Evolutionary conservation across 768 basidiomycete species (phyloP).

Genomic region (Kockovaella imperatae): DNA sequence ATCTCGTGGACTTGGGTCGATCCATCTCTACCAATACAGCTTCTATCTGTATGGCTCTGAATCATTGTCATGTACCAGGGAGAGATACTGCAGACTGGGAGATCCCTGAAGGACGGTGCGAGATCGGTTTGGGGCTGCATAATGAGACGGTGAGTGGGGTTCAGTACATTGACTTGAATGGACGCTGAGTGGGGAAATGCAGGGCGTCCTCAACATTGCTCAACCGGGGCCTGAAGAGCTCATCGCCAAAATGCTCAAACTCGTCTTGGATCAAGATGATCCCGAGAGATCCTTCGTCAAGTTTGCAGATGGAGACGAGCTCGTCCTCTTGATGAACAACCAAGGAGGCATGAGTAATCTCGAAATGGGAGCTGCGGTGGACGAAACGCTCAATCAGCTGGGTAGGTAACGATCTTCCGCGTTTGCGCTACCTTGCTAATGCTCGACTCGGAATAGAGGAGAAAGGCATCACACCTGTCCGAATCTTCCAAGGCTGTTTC

Average conservation of each 20-base stretch:
- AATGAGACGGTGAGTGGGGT: constrained; percentile 71
- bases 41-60: constrained; percentile 78
- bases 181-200: not conserved
- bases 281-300: constrained; percentile 55
- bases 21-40: constrained; percentile 61
- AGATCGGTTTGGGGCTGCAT: constrained; percentile 79
- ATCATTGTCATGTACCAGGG: constrained; percentile 79
- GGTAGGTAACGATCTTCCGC: constrained; percentile 41
- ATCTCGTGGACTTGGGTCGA: constrained; percentile 61
- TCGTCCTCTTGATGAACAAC: constrained; percentile 74
- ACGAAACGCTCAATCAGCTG: constrained; percentile 51
- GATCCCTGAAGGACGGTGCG: constrained; percentile 56
- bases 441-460: constrained; percentile 5
- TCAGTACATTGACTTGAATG: constrained; percentile 18
- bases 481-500: constrained; percentile 51
- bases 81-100: constrained; percentile 66
- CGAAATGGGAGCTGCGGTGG: constrained; percentile 63
- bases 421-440: not conserved
- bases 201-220: constrained; percentile 40
- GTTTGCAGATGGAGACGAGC: constrained; percentile 37
- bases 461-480: constrained; percentile 43
- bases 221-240: constrained; percentile 64
- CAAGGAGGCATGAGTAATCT: constrained; percentile 78
- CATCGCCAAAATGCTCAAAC: constrained; percentile 60
- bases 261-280: constrained; percentile 63